These are phyloP conservation scores for Anthostomella pinea DNA, from an alignment of 2,329 filamentous ascomycete species.

Conservation along the genomic window DNA sequence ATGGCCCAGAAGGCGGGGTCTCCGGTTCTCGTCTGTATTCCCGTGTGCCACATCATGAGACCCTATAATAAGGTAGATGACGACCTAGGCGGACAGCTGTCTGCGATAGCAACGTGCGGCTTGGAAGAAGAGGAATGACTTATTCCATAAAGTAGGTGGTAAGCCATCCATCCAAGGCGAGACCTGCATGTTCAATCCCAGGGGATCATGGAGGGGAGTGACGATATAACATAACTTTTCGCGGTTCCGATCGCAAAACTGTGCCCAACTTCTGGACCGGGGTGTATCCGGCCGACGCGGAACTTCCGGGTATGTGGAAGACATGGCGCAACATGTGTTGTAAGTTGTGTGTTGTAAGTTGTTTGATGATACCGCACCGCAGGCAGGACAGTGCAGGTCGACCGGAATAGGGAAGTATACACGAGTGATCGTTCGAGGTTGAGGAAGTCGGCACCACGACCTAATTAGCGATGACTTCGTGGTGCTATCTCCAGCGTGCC, in stretches of 20 bases:
- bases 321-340: slow-evolving; percentile 11
- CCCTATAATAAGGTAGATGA: slow-evolving; percentile 16
- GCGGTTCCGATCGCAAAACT: slow-evolving; percentile 13
- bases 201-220: slow-evolving; percentile 25
- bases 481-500: too few species aligned
- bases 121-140: slow-evolving; percentile 21
- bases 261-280: slow-evolving; percentile 15
- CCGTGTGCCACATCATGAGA: slow-evolving; percentile 21
- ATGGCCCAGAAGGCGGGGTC: slow-evolving; percentile 20
- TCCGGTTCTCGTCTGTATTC: slow-evolving; percentile 13
- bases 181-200: slow-evolving; percentile 18
- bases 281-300: slow-evolving; percentile 16
- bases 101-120: slow-evolving; percentile 19
- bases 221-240: slow-evolving; percentile 17
- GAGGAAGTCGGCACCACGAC: slow-evolving; percentile 19
- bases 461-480: too few species aligned
- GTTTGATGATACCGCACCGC: slow-evolving; percentile 9
- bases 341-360: slow-evolving; percentile 11
- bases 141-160: slow-evolving; percentile 17
- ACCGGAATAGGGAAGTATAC: slow-evolving; percentile 19
- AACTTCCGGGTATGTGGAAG: slow-evolving; percentile 13
- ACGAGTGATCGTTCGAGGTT: slow-evolving; percentile 14
- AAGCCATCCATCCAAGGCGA: slow-evolving; percentile 11
- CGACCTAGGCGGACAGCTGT: slow-evolving; percentile 15
- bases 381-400: slow-evolving; percentile 11